A percentile compares a stretch with the other conserved stretches of the same genome.
phyloP scores from a whole-genome alignment of 352 stramenopile genomes.

The Hyaloperonospora brassicae region DNA sequence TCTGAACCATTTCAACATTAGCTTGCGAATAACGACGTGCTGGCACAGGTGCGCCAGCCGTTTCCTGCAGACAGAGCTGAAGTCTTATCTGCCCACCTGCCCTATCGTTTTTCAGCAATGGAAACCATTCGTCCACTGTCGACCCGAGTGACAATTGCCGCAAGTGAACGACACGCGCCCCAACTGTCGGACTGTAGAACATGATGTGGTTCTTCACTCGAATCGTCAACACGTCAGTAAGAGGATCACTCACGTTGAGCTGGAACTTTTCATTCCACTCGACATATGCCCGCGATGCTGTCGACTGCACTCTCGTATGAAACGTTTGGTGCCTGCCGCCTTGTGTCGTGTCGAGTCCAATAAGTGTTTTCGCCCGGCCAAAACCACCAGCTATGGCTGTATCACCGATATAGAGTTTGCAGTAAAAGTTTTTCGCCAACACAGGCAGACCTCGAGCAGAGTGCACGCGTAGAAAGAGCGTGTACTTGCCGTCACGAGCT shows the following conservation, averaged over 20 bases:
- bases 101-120: slow-evolving; percentile 41
- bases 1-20: slow-evolving; percentile 18
- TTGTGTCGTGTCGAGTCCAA: neutral
- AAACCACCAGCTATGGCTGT: slow-evolving; percentile 37
- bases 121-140: slow-evolving; percentile 51
- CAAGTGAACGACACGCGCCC: slow-evolving; percentile 48
- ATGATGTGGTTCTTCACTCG: slow-evolving; percentile 65
- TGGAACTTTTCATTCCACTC: slow-evolving; percentile 79
- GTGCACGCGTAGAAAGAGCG: slow-evolving; percentile 59
- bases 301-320: slow-evolving; percentile 48
- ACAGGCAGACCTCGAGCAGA: slow-evolving; percentile 43
- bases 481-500: slow-evolving; percentile 27
- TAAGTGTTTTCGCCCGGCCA: slow-evolving; percentile 18
- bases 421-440: slow-evolving; percentile 45
- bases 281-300: slow-evolving; percentile 25
- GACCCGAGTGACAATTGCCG: slow-evolving; percentile 38
- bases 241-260: slow-evolving; percentile 37
- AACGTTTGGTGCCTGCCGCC: slow-evolving; percentile 36
- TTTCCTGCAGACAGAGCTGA: slow-evolving; percentile 40
- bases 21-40: slow-evolving; percentile 9
- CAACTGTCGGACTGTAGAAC: slow-evolving; percentile 55
- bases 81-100: slow-evolving; percentile 39
- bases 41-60: neutral
- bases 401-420: slow-evolving; percentile 64
- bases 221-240: slow-evolving; percentile 51